Evolutionary conservation across 805 yeast species (phyloP), one percentile per base, ranked within the genome.

Genomic region (Nakazawaea sp.): DNA sequence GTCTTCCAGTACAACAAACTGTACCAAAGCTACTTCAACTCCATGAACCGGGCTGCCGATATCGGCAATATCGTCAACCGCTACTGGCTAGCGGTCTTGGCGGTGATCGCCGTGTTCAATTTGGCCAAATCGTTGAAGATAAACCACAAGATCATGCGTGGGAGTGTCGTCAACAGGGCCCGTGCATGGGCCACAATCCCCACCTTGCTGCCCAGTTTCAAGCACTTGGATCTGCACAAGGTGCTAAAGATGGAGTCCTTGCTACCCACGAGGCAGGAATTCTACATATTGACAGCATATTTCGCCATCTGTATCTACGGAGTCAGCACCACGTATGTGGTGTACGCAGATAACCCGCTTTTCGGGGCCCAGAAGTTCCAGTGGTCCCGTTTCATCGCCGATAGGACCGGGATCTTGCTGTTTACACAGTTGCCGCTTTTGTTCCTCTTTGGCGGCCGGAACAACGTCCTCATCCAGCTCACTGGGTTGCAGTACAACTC

Each of bases 361-460:
- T 36, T 53, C 10, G 53, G 55, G 2, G 35, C 45, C 4, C 23
- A 17, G 16, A 18, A 27, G 11, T 26, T 43, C 4, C 58, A 55
- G 27, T 27, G 59, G 29, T 59, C 61, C 15, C 56, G 71, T 46
- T 47, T 63, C 35, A 57, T 79, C 10, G 80, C 78, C 25, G 81
- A 75, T 52, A 65, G 84, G 54, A 61, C 76, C 5, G 81, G 75
- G 18, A 42, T 74, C n/a, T 55, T 72, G 48, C 59, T 56, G 25
- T 52, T 44, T 48, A 50, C 67, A 44, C 62, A 65, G 41, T 43
- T 66, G 30, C 83, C 84, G 3, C 53, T 71, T 23, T 45, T 75
- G 30, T 56, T 71, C 15, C 53, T 75, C 35, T 76, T 77, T 52
- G 81, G 79, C 2, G 72, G 79, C 27, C 53, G 81, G 39, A 77